Evolutionary conservation across 768 basidiomycete genomes (phyloP), one percentile per base, ranked within the genome.

Genomic region (Xerocomellus amylosporus): DNA sequence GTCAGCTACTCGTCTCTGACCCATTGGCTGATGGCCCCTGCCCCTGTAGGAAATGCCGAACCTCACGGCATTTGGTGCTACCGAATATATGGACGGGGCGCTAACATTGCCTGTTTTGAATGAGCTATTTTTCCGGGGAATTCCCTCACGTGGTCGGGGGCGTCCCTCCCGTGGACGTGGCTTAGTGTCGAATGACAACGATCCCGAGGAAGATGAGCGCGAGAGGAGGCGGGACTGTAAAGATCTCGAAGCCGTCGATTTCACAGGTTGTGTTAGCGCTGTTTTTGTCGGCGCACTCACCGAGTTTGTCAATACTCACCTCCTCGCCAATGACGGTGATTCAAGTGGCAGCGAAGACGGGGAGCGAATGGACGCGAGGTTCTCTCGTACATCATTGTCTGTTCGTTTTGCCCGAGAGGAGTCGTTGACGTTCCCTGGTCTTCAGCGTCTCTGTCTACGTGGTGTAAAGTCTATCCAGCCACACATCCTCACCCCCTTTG

Each of bases 11-110:
- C 14, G 50, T 57, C 39, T 39, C 58, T 43, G 46, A 28, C 45
- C 36, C 44, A 48, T 43, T 43, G 47, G 43, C 36, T 56, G 1
- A 65, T 38, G 40, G 8, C 1, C 24, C 24, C 10, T 17, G 3
- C 38, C 37, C 45, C 60, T 57, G 24, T 65, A 95, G 92, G 93
- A 96, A 80, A 85, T 87, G 73, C 91, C 93, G 0, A 93, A 93
- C 59, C 75, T 98, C 12, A 77, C 77, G 17, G 80, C 85, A 9
- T 93, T 99, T 59, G 95, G 95, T n/a, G 94, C 93, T 6, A 98
- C 96, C 2, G 96, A 99, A 70, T 99, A 98, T 68, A 98, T 99
- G 91, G 96, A 99, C 61, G 87, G 90, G 4, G 87, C 96, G 1
- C 77, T 99, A 39, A 90, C 87, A 13, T 75, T 90, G 15, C 78